Evolutionary conservation across 2,329 filamentous ascomycete species (phyloP).

Genomic region (Penicillium olsonii): DNA sequence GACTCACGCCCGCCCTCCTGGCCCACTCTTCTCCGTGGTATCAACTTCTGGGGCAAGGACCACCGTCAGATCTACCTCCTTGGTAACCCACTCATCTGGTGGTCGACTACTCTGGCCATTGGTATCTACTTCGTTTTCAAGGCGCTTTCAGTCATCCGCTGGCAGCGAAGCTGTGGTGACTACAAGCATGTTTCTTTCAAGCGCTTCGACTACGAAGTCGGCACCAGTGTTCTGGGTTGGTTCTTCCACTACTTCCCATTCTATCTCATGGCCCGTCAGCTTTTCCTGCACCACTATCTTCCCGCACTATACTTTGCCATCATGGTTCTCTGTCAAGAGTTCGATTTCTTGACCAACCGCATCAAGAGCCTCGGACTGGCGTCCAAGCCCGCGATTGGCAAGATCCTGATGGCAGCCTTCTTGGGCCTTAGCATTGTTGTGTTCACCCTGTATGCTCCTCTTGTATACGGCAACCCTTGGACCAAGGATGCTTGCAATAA

Average conservation of each 20-base stretch:
- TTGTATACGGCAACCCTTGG: conserved; percentile 93
- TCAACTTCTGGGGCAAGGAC: conserved; percentile 98
- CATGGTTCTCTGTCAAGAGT: conserved; percentile 82
- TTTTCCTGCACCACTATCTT: conserved; percentile 98
- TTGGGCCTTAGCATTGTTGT: conserved; percentile 71
- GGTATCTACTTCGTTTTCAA: conserved; percentile 80
- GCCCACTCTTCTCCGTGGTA: conserved; percentile 88
- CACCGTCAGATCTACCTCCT: conserved; percentile 95
- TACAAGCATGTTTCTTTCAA: conserved; percentile 83
- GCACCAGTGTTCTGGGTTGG: conserved; percentile 88
- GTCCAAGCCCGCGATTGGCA: conserved; percentile 72
- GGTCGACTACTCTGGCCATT: conserved; percentile 78
- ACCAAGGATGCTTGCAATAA: conserved; percentile 83
- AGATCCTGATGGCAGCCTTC: conserved; percentile 71
- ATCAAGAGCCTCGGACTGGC: conserved; percentile 68
- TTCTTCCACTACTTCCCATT: conserved; percentile 99
- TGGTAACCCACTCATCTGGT: conserved; percentile 95
- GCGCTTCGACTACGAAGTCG: conserved; percentile 96
- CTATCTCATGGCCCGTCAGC: conserved; percentile 95
- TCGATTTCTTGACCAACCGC: conserved; percentile 80
- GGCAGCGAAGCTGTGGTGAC: conserved; percentile 91
- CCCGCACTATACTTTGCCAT: conserved; percentile 95
- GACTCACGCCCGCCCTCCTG: conserved; percentile 92
- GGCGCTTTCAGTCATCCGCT: conserved; percentile 80
- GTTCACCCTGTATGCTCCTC: conserved; percentile 82